These are phyloP conservation scores for Termitomyces sp. DNA, from an alignment of 768 basidiomycete species.

Conservation along the genomic window DNA sequence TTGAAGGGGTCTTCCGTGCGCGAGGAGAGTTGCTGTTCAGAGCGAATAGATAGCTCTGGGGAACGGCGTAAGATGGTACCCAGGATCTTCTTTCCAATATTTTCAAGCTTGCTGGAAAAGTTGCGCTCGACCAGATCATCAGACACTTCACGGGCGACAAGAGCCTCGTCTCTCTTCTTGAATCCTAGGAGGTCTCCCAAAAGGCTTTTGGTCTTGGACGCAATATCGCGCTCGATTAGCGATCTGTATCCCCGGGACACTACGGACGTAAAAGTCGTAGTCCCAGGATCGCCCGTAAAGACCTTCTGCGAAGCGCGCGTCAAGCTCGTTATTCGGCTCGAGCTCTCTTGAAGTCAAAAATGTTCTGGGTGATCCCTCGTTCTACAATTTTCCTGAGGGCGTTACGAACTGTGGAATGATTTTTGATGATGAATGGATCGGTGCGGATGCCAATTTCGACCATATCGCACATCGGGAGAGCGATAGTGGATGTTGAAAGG, in stretches of 20 bases:
- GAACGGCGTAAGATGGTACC: not conserved
- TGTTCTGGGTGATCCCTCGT: not conserved
- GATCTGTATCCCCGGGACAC: not conserved
- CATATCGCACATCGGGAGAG: constrained; percentile 3
- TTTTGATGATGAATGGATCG: not conserved
- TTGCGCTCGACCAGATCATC: not conserved
- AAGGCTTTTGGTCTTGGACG: not conserved
- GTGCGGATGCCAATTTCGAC: not conserved
- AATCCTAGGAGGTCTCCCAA: not conserved
- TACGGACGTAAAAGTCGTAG: not conserved
- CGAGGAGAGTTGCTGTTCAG: not conserved
- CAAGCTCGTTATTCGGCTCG: not conserved
- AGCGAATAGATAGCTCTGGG: not conserved
- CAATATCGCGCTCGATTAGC: not conserved
- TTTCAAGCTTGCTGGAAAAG: constrained; percentile 1
- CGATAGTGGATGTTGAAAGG: not conserved
- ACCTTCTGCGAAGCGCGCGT: too few species aligned
- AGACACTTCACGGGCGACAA: not conserved
- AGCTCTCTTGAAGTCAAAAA: not conserved
- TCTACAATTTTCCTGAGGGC: not conserved
- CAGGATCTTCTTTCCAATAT: not conserved
- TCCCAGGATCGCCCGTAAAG: not conserved
- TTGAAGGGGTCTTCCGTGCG: constrained; percentile 1
- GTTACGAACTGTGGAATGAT: not conserved
- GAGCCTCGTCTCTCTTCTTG: not conserved